Evolutionary conservation across 345 rosid species (phyloP), one percentile per base, ranked within the genome.

Genomic region (Balakata baccata): DNA sequence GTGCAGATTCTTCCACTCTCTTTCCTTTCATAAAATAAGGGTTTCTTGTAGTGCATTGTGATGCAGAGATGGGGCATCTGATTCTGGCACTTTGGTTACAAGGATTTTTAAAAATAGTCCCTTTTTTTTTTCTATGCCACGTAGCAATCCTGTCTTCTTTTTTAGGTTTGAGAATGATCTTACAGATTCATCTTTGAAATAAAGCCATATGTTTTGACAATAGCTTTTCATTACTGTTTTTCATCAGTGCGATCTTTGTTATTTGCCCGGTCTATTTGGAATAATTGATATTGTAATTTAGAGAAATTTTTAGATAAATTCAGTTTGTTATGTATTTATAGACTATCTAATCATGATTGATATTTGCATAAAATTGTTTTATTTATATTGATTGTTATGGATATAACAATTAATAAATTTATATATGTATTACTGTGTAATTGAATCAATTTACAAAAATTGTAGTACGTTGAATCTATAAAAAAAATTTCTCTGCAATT

Each of bases 21-120:
- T 29, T 11, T 9, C 7, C 9, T 41, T 62, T 20, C 34, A 72
- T 38, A 37, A n/a, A 68, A 20, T 20, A 7, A 34, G 68, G 43
- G 49, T 77, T 75, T 66, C 65, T 45, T 11, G 17, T 75, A 58
- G 68, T 79, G 79, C 81, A 41, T 50, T 74, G 3, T 22, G 65
- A 57, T 62, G 43, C 3, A n/a, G 52, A 43, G 76, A 72, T 65
- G 39, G 23, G 72, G 78, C 4, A 50, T 77, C 80, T 62, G 68
- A 72, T 78, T 52, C 77, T 69, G 51, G 5, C 54, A 47, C 65
- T 66, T 67, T 46, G 16, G 11, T 14, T 62, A 5, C 37, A 34
- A 62, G 34, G 43, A 10, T 20, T 7, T 5, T 5, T 43, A 6
- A 29, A 37, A 54, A 14, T 3, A 37, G n/a, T 23, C 43, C 52